phyloP scores from a whole-genome alignment of 1,284 basidiomycete genomes.

The Irpex lacteus region DNA sequence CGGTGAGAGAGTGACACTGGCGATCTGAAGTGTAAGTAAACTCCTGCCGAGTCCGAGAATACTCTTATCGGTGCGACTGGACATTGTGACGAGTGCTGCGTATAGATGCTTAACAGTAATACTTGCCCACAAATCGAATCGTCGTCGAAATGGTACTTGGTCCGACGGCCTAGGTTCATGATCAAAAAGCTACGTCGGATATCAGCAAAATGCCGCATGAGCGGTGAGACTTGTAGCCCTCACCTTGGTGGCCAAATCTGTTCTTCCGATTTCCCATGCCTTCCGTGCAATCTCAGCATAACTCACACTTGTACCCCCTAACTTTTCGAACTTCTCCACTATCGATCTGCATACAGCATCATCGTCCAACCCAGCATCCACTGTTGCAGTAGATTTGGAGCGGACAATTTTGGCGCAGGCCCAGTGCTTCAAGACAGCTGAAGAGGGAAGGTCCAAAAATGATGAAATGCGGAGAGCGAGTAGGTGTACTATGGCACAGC shows the following conservation, averaged over 20 bases:
- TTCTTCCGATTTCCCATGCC: constrained; percentile 90
- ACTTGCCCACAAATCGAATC: too few species aligned
- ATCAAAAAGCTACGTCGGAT: constrained; percentile 71
- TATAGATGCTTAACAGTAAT: too few species aligned
- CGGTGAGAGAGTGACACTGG: too few species aligned
- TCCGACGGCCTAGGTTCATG: constrained; percentile 88
- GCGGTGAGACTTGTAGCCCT: constrained; percentile 15
- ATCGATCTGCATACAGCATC: constrained; percentile 80
- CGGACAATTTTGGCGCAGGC: constrained; percentile 87
- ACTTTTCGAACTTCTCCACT: constrained; percentile 81
- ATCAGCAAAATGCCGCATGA: not conserved
- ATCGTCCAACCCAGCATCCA: constrained; percentile 60
- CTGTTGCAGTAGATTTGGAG: constrained; percentile 57
- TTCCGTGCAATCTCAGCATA: constrained; percentile 94
- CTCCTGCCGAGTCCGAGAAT: too few species aligned
- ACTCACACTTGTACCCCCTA: constrained; percentile 74
- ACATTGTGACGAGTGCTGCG: too few species aligned
- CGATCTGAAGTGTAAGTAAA: too few species aligned
- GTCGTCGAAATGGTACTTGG: constrained; percentile 68
- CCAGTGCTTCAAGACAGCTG: constrained; percentile 93
- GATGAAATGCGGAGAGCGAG: constrained; percentile 90
- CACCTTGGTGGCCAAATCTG: constrained; percentile 86
- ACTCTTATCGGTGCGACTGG: too few species aligned
- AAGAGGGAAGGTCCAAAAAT: constrained; percentile 80
- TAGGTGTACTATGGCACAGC: constrained; percentile 52